A percentile compares a stretch with the other conserved stretches of the same genome.
phyloP scores from a whole-genome alignment of 140 eudicot genomes.

The Flaveria floridana region DNA sequence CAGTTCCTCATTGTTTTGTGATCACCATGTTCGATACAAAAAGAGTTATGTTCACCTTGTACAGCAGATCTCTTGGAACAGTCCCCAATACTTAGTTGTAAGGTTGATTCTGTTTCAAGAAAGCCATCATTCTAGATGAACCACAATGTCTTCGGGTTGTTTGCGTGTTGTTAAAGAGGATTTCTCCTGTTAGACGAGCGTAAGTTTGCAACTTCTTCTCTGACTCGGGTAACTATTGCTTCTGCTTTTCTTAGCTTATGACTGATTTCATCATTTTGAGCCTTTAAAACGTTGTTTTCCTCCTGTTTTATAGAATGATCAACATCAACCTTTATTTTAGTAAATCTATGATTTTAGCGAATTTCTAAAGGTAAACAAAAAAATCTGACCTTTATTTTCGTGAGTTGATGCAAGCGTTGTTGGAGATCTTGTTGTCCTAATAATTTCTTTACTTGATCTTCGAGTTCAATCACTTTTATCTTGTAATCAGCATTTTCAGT shows the following conservation, averaged over 20 bases:
- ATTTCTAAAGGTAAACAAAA: neutral
- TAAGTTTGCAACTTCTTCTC: conserved; percentile 53
- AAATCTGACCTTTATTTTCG: conserved; percentile 68
- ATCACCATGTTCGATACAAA: neutral
- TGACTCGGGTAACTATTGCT: conserved; percentile 47
- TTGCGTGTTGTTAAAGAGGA: conserved; percentile 46
- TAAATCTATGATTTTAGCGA: neutral
- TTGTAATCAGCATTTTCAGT: conserved; percentile 49
- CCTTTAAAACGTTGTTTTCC: conserved; percentile 63
- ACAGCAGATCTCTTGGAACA: conserved; percentile 7
- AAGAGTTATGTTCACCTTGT: neutral
- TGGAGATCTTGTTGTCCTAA: conserved; percentile 76
- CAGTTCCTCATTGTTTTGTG: neutral
- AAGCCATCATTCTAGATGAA: conserved; percentile 43
- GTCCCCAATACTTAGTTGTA: neutral
- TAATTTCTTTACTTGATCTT: conserved; percentile 63
- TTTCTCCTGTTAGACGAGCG: conserved; percentile 55
- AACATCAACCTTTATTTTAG: neutral
- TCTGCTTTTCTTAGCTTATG: conserved; percentile 54
- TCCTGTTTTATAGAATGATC: conserved; percentile 50
- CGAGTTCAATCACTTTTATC: conserved; percentile 54
- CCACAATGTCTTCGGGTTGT: neutral
- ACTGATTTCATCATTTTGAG: conserved; percentile 62
- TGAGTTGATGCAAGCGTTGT: conserved; percentile 80
- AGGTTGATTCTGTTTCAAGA: conserved; percentile 10